Evolutionary conservation across 148 eudicot species (phyloP).

Genomic region (Cornus controversa): DNA sequence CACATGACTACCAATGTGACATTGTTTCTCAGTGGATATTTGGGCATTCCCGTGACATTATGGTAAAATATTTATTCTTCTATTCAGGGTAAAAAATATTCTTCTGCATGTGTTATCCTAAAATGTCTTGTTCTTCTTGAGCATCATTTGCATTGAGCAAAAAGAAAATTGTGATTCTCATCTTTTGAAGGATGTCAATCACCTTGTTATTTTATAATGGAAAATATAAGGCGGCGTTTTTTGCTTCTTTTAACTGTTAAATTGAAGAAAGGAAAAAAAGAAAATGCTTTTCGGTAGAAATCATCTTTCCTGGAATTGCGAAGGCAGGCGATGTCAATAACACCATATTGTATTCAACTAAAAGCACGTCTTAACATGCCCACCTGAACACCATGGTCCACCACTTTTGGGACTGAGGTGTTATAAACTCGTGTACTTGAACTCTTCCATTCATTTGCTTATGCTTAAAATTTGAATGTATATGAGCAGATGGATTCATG

Average conservation of each 20-base stretch:
- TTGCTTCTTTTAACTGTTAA: too few species aligned
- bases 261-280: too few species aligned
- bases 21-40: not conserved
- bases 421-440: not conserved
- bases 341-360: not conserved
- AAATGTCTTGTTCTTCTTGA: not conserved
- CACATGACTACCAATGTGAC: not conserved
- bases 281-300: too few species aligned
- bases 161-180: too few species aligned
- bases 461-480: slow-evolving; percentile 6
- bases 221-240: too few species aligned
- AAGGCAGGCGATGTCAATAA: too few species aligned
- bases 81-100: too few species aligned
- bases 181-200: too few species aligned
- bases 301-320: too few species aligned
- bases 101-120: not conserved
- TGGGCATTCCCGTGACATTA: not conserved
- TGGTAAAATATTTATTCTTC: not conserved
- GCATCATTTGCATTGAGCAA: too few species aligned
- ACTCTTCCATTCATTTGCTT: not conserved
- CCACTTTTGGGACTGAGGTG: not conserved
- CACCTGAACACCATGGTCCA: not conserved
- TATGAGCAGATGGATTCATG: slow-evolving; percentile 79
- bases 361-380: not conserved
- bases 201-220: too few species aligned